phyloP scores from a whole-genome alignment of 2,329 filamentous ascomycete species.

The Pseudogymnoascus pannorum region DNA sequence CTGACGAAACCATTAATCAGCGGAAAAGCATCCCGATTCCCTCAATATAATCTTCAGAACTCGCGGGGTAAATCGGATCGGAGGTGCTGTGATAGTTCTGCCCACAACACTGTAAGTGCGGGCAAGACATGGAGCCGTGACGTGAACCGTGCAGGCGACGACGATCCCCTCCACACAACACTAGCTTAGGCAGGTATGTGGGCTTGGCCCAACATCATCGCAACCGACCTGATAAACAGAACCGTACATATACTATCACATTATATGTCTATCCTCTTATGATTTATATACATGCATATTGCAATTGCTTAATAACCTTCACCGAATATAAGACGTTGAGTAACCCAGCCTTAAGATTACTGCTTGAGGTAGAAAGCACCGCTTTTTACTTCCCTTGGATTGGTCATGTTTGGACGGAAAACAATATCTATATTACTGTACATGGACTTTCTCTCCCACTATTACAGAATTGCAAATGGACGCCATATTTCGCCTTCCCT shows the following conservation, averaged over 20 bases:
- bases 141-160: slow-evolving; percentile 5
- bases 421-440: neutral
- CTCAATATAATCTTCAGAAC: slow-evolving; percentile 2
- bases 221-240: neutral
- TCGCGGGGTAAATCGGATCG: slow-evolving; percentile 1
- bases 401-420: neutral
- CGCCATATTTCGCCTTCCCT: slow-evolving; percentile 4
- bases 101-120: neutral
- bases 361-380: neutral
- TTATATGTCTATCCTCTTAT: neutral
- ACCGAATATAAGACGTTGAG: neutral
- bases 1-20: slow-evolving; percentile 9
- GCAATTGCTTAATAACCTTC: neutral
- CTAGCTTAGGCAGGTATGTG: neutral
- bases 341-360: neutral
- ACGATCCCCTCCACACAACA: neutral
- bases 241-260: neutral
- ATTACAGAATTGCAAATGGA: neutral
- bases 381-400: neutral
- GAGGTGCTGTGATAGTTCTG: neutral
- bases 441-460: neutral
- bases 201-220: neutral
- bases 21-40: slow-evolving; percentile 6
- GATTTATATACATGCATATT: neutral
- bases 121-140: neutral